Evolutionary conservation across 2,329 filamentous ascomycete species (phyloP), one percentile per base, ranked within the genome.

Genomic region (Epichloe amarillans): DNA sequence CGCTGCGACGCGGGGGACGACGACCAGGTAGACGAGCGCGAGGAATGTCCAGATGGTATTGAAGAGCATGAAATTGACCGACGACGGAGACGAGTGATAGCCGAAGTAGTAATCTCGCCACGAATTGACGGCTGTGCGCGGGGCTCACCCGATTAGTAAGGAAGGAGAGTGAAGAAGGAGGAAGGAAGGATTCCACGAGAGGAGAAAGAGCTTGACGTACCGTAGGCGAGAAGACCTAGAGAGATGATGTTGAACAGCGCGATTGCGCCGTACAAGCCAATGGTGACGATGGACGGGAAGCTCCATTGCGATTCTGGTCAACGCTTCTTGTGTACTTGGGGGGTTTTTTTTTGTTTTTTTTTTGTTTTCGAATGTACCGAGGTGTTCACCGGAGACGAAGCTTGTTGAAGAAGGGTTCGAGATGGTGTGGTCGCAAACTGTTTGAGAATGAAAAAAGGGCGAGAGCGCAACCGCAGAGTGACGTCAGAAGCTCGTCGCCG

Each of bases 61-160:
- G 76, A 95, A 95, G 67, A 95, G 73, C 68, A 91, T 76, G 71
- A 93, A 95, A 68, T 83, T 82, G 64, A 86, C 71, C 37, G 75
- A 69, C 11, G 76, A 72, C 7, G 84, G 82, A 11, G 19, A 21
- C 3, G 19, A 21, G 3, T 21, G 19, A 21, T 21, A 2, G 19
- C 19, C 19, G 19, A 21, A 21, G 19, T 21, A 21, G 19, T 21
- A 21, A 3, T 21, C 21, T 17, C 26, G 23, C 51, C 43, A 47
- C 21, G 42, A 41, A 37, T 56, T 40, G 21, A 57, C 53, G 40
- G 53, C 56, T 57, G 44, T n/a, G 36, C 11, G 15, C 7, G 17
- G 11, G 17, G 17, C 2, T 21, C 30, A 46, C 15, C 5, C 30
- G 19, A n/a, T 51, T 37, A 47, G 49, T 26, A 26, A 3, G 17